Conservation (phyloP, 78 protist genomes). For the Diacronema lutheri region DNA sequence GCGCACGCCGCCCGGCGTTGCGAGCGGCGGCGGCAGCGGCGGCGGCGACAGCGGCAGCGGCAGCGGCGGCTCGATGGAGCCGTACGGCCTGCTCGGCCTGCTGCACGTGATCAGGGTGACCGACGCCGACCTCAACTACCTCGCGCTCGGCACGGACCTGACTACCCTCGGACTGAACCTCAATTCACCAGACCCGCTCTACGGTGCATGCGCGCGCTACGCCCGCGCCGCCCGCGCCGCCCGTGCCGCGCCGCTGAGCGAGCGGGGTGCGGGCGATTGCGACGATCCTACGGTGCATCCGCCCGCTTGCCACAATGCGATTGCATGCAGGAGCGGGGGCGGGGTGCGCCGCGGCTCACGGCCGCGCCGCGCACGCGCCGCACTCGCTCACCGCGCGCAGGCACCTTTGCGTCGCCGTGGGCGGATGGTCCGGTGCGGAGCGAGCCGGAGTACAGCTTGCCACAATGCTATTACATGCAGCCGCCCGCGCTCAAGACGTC, state of each 20-base stretch:
- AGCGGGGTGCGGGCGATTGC: no score
- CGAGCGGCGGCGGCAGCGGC: neutral
- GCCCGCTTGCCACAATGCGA: no score
- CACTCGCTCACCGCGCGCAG: neutral
- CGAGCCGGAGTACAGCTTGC: constrained; percentile 74
- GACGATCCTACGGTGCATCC: neutral
- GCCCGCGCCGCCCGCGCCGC: neutral
- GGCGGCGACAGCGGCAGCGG: neutral
- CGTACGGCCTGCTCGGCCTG: constrained; percentile 83
- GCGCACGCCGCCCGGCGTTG: no score
- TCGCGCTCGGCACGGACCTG: constrained; percentile 87
- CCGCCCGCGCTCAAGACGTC: constrained; percentile 65
- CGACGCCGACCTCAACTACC: constrained; percentile 75
- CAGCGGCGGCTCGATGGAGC: neutral
- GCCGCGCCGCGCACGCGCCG: no score
- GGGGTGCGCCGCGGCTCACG: no score
- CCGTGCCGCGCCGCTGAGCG: neutral
- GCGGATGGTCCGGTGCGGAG: constrained; percentile 44
- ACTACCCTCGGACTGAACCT: constrained; percentile 88
- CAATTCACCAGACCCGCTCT: constrained; percentile 69
- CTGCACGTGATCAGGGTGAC: constrained; percentile 71
- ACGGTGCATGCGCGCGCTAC: neutral
- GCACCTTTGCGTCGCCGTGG: constrained; percentile 84
- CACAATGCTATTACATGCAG: constrained; percentile 75
- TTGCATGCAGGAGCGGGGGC: no score